Conservation (phyloP, 2,329 filamentous ascomycete species). For the Pseudohalonectria lignicola region DNA sequence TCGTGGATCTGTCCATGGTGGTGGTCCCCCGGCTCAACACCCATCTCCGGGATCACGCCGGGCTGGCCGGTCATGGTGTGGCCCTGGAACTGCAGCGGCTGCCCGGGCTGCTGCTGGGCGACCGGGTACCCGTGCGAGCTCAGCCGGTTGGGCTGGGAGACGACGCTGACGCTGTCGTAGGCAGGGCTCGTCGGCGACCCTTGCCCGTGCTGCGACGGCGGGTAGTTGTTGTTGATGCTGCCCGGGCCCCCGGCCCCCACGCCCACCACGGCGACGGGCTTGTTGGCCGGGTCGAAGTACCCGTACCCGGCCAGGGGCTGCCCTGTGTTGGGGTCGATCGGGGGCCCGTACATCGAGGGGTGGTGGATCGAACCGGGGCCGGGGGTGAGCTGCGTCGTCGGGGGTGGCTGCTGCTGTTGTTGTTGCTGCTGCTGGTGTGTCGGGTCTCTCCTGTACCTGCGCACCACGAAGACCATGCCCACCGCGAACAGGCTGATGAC, state of each 20-base stretch:
- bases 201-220: no score
- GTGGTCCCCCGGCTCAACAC: not conserved
- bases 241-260: not conserved
- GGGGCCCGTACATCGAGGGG: not conserved
- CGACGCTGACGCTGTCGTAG: not conserved
- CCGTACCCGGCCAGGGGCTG: not conserved
- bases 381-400: not conserved
- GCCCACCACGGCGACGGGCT: not conserved
- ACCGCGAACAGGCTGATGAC: conserved; percentile 3
- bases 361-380: not conserved
- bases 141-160: not conserved
- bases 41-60: not conserved
- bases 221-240: no score
- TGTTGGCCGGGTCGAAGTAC: not conserved
- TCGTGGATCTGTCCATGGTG: not conserved
- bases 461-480: conserved; percentile 4
- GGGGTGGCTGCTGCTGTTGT: not conserved
- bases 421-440: not conserved
- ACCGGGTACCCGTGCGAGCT: not conserved
- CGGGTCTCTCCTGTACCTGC: not conserved
- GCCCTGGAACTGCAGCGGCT: not conserved
- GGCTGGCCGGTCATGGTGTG: not conserved
- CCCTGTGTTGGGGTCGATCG: not conserved
- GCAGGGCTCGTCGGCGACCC: not conserved
- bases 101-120: no score